Base-by-base conservation (phyloP, 2,329 filamentous ascomycete genomes). In the Aspergillus versicolor region DNA sequence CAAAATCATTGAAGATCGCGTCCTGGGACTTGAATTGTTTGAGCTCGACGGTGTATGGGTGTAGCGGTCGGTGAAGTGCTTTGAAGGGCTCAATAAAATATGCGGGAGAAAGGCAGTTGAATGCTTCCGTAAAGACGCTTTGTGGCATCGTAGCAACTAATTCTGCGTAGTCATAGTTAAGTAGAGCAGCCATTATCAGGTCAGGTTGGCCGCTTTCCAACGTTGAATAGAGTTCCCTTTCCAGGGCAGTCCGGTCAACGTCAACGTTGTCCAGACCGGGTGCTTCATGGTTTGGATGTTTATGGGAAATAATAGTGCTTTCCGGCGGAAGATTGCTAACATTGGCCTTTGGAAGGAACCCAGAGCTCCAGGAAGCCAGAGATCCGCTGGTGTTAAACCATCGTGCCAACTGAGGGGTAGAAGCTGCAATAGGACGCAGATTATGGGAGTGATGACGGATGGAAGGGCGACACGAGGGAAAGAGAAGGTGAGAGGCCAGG, bases 21-120 rank as follows among this genome's bases (percentile, higher is more conserved):
- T 73, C 65, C 38, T 79, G 59, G 3, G 74, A 69, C 41, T 69
- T 70, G 21, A 78, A 61, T 4, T 74, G 66, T 75, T 81, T 63
- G 70, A 79, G 13, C 17, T 79, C 59, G 15, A 77, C 74, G 37
- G 79, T 67, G 11, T 74, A 73, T 3, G 78, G 68, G 67, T 88
- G 86, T 19, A 84, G 68, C 12, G 80, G 71, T 19, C 73, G 68
- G 52, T 82, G 76, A 17, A 85, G 72, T 21, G 71, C 66, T 4
- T 82, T 73, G 63, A 79, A 76, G 1, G 75, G 74, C 22, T 74
- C 70, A 41, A 84, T 63, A 58, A 83, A 80, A 61, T 81, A 71
- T 22, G 71, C 65, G 0, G 88, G 87, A 56, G 89, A 85, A 8
- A 92, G 71, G 5, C 80, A 77, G 34, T 81, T 80, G 30, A 92